Evolutionary conservation across 805 yeast species (phyloP), one percentile per base, ranked within the genome.

Genomic region (Sugiyamaella lignohabitans): DNA sequence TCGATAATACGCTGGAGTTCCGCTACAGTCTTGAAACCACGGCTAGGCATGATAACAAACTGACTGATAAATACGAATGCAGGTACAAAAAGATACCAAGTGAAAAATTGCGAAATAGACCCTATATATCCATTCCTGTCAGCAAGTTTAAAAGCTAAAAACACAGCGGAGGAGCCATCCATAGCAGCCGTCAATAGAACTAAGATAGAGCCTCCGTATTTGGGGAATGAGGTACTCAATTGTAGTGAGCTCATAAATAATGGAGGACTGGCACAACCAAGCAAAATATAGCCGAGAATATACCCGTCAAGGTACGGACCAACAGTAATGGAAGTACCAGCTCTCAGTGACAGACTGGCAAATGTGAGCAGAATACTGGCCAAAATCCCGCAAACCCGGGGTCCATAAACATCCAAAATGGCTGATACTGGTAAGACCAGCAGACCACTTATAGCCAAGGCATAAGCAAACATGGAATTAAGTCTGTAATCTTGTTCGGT

Each of bases 191-290:
- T 87, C 43, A 89, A 67, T 16, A 87, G 65, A 0, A 96, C 95
- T 54, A 88, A 67, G 18, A 88, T 72, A 40, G 85, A 73, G 0
- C 96, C 96, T 3, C 95, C 83, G 57, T 77, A 78, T 37, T 76
- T 75, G 1, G 96, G 96, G 66, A 88, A 86, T 22, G 85, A 76
- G 61, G 88, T 89, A 4, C 96, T 85, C 61, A 89, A 71, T 59
- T 89, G 97, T 73, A 89, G 88, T 51, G 87, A 79, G 16, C 95
- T 82, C 48, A 91, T 88, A 62, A 86, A 89, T 18, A 84, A 89
- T 67, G 89, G 88, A 6, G 98, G 98, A 3, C 98, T 97, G 4
- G 95, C 96, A 48, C 87, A 69, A 0, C 96, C 96, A 20, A 89
- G 69, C 14, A 76, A 63, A 1, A 83, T 69, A 62, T 86, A 91